phyloP scores from a whole-genome alignment of 2,329 filamentous ascomycete genomes.

The Rhynchosporium secalis region DNA sequence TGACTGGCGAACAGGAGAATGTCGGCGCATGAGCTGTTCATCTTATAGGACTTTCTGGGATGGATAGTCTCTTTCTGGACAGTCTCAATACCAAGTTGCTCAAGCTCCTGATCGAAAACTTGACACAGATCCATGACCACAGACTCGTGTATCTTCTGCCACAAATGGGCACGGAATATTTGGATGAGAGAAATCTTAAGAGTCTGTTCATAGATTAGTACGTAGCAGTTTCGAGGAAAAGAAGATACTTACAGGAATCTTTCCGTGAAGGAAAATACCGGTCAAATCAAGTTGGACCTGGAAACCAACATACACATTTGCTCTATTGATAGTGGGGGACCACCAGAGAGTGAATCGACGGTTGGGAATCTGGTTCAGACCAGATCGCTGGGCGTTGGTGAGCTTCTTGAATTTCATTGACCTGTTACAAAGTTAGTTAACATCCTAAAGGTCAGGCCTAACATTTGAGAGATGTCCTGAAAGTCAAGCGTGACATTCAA shows the following conservation, averaged over 20 bases:
- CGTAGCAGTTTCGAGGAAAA: background rate
- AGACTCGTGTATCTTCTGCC: conserved; percentile 99
- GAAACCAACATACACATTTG: conserved; percentile 99
- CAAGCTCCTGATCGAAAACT: conserved; percentile 73
- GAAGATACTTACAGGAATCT: conserved; percentile 66
- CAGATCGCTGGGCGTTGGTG: conserved; percentile 93
- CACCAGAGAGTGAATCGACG: conserved; percentile 98
- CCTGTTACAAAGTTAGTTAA: background rate
- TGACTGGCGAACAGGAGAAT: conserved; percentile 95
- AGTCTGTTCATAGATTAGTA: conserved; percentile 47
- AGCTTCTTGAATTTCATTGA: conserved; percentile 98
- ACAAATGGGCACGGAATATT: conserved; percentile 98
- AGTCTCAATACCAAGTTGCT: conserved; percentile 92
- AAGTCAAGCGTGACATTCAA: background rate
- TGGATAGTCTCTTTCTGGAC: conserved; percentile 99
- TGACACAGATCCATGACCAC: conserved; percentile 99
- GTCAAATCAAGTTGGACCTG: conserved; percentile 97
- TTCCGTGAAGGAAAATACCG: conserved; percentile 98
- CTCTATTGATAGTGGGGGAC: conserved; percentile 89
- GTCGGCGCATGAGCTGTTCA: conserved; percentile 99
- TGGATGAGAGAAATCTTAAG: conserved; percentile 98
- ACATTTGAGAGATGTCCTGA: background rate
- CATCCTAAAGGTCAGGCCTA: background rate
- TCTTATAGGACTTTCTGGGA: conserved; percentile 99
- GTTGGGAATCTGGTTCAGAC: conserved; percentile 98